Evolutionary conservation across 116 monocot species (phyloP).

Genomic region (Papilionanthe hybrid): DNA sequence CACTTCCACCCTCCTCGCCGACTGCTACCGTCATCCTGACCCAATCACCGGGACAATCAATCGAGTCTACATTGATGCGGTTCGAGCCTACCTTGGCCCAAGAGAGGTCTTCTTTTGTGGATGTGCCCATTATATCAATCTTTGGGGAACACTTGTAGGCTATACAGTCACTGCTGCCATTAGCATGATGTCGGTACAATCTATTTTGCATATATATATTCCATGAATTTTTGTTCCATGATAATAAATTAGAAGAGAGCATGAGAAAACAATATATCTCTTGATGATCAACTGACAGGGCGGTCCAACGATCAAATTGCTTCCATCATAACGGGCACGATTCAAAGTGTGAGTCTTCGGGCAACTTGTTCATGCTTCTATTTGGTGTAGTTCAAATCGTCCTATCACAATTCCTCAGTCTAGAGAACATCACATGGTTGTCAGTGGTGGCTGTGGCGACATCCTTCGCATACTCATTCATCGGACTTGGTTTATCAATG

Average conservation of each 20-base stretch:
- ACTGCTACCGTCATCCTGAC: slow-evolving; percentile 41
- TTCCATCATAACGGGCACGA: slow-evolving; percentile 31
- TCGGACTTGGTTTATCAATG: slow-evolving; percentile 38
- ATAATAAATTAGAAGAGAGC: no score
- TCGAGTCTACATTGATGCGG: slow-evolving; percentile 43
- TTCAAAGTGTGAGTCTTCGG: slow-evolving; percentile 23
- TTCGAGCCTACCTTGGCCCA: slow-evolving; percentile 33
- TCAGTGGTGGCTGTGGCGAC: slow-evolving; percentile 45
- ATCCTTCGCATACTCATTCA: slow-evolving; percentile 50
- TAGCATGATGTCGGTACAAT: slow-evolving; percentile 47
- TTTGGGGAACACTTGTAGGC: slow-evolving; percentile 54
- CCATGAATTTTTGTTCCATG: background rate
- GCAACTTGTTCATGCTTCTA: slow-evolving; percentile 32
- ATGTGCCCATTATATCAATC: slow-evolving; percentile 44
- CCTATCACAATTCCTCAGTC: slow-evolving; percentile 45
- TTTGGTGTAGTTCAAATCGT: slow-evolving; percentile 41
- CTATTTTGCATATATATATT: background rate
- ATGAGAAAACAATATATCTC: background rate
- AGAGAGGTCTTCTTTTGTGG: slow-evolving; percentile 35
- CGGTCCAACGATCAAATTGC: slow-evolving; percentile 40
- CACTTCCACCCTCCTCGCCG: slow-evolving; percentile 38
- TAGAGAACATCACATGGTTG: slow-evolving; percentile 60
- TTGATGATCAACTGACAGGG: slow-evolving; percentile 10
- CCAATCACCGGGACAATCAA: slow-evolving; percentile 29
- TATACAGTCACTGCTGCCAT: slow-evolving; percentile 48